Base-by-base conservation (phyloP, 2,329 filamentous ascomycete species). In the Chaetothyriales sp. region DNA sequence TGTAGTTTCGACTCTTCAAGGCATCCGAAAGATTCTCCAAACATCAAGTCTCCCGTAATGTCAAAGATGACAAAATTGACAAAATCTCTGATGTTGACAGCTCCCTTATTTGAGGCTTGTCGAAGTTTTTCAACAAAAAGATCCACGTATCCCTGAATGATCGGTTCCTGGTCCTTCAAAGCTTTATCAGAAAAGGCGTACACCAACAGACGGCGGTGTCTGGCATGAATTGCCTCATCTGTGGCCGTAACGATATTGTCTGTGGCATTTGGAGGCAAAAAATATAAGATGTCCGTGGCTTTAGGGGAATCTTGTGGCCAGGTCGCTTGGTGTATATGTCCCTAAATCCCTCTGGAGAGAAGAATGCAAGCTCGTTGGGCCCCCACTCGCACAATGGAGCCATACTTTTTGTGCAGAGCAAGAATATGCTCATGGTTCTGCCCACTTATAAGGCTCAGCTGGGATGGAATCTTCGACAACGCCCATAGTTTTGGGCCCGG, bases 301-400 rank as follows among this genome's bases (percentile, higher is more conserved):
- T 28, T 9, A 44, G 42, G 12, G n/a, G 5, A 7, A 18, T 5
- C 42, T 44, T 44, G 42, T 20, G n/a, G 7, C 42, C 42, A 20
- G 7, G 45, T n/a, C 20, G 18, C 18, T 12, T 4, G 18, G 81
- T 73, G 64, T 86, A 87, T 20, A 87, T 71, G 1, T 75, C 73
- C 46, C 75, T 61, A 19, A 68, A 68, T 0, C 77, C 75, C 42
- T 77, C 73, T 3, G 81, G 68, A 52, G 75, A 77, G 60, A 81
- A 80, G 43, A 87, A 72, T 36, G 80, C 84, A 54, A 89, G 65
- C 58, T 87, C 83, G 18, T 70, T 72, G 0, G 83, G 83, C 0
- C 73, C 80, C 1, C n/a, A 86, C 65, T 25, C 80, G 73, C 5
- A 86, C 69, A 18, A 85, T 70, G 0, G 80, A 74, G 0, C 81